These are phyloP conservation scores for Aspergillus pseudoglaucus DNA, from an alignment of 2,329 filamentous ascomycete species.

Conservation along the genomic window DNA sequence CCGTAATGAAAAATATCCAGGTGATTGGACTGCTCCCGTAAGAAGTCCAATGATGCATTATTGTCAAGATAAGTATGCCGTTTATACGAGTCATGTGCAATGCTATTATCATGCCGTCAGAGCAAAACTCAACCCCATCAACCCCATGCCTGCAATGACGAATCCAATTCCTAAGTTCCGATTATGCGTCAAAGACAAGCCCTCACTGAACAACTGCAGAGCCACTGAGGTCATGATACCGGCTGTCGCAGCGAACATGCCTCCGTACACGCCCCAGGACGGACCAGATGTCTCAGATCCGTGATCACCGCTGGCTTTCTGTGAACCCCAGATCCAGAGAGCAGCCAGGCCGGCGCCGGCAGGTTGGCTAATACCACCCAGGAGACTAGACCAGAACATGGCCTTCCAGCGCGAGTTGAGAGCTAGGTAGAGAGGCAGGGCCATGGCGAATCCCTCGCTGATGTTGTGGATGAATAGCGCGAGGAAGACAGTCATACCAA, in stretches of 20 bases:
- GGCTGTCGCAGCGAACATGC: constrained; percentile 79
- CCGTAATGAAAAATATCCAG: neutral
- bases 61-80: constrained; percentile 2
- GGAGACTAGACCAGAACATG: constrained; percentile 73
- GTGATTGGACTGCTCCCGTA: neutral
- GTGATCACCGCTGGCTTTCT: constrained; percentile 36
- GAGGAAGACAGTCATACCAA: constrained; percentile 89
- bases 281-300: constrained; percentile 27
- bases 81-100: neutral
- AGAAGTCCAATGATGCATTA: neutral
- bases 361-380: constrained; percentile 84
- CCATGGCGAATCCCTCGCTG: constrained; percentile 91
- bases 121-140: constrained; percentile 79
- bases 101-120: constrained; percentile 54
- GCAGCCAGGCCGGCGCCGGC: constrained; percentile 77
- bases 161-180: constrained; percentile 32
- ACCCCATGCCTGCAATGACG: constrained; percentile 60
- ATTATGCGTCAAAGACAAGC: constrained; percentile 62
- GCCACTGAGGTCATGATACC: constrained; percentile 96
- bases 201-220: constrained; percentile 81
- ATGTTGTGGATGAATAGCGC: constrained; percentile 98
- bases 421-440: constrained; percentile 85
- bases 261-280: constrained; percentile 49
- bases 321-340: constrained; percentile 73
- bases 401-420: constrained; percentile 72